Base-by-base conservation (phyloP, 2,329 filamentous ascomycete species). In the Verticillium isaacii region DNA sequence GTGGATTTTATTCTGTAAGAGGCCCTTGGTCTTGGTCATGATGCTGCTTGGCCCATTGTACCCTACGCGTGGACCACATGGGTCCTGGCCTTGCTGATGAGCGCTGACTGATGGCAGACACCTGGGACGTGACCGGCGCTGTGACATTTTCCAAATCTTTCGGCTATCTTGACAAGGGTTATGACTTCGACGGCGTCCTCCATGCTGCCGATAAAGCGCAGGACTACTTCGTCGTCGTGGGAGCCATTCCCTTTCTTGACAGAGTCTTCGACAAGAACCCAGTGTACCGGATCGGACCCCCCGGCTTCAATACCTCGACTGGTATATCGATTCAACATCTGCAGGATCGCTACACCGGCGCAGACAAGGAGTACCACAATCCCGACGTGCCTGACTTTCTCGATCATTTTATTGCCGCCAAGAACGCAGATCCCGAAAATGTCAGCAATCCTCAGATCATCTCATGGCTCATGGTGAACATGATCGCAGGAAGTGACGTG, bases 81-180 rank as follows among this genome's bases (percentile, higher is more conserved):
- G 37, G 39, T 36, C 57, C n/a, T 34, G 6, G n/a, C 50, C 19
- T 5, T 9, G 3, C 11, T 32, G n/a, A 15, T n/a, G 5, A 1
- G 3, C 9, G n/a, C 39, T 45, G 39, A 45, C n/a, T 19, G n/a
- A 23, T 9, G 2, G 5, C 36, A 72, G 70, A 66, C 58, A 67
- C 75, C 3, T 78, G 76, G 69, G 78, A 81, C 63, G 73, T 79
- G 4, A 74, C 80, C 59, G 77, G 77, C 25, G 72, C 75, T 50
- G 66, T 79, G 19, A 77, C 75, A 19, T 81, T 78, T 45, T 74
- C 75, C 45, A 68, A 73, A 15, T 72, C 71, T 50, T 74, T 80
- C 52, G 77, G 78, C 11, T 80, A 79, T 63, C 68, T 80, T 19
- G 68, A 78, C 25, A 68, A 73, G 5, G 69, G 73, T 2, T 64